These are phyloP conservation scores for Scedosporium boydii DNA, from an alignment of 2,329 filamentous ascomycete genomes.

Conservation along the genomic window DNA sequence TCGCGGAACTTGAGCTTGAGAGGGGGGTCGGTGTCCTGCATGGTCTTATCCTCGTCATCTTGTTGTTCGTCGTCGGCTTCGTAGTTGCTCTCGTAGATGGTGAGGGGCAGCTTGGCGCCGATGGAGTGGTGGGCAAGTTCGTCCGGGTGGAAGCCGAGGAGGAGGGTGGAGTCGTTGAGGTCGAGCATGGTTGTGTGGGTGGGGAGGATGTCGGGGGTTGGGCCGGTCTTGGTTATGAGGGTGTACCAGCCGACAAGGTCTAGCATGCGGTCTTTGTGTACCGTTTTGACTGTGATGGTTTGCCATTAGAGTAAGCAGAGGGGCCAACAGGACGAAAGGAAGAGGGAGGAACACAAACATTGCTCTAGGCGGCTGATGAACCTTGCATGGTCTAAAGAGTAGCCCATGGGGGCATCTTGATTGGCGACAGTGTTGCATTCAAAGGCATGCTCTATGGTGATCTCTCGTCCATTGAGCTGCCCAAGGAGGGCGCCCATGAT, in stretches of 20 bases:
- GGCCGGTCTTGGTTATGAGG: conserved; percentile 62
- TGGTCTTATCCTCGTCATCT: conserved; percentile 49
- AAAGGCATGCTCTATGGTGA: conserved; percentile 89
- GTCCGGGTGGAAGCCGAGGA: conserved; percentile 75
- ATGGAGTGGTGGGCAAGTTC: conserved; percentile 43
- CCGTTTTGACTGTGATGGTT: conserved; percentile 60
- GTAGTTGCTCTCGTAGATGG: conserved; percentile 78
- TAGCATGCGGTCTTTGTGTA: conserved; percentile 75
- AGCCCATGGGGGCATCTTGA: conserved; percentile 40
- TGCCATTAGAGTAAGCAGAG: conserved; percentile 1
- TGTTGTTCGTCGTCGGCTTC: conserved; percentile 53
- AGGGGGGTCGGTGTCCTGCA: conserved; percentile 53
- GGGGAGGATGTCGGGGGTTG: conserved; percentile 56
- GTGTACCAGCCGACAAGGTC: conserved; percentile 93
- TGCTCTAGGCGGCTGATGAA: conserved; percentile 74
- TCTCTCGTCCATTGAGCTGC: conserved; percentile 80
- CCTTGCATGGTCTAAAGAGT: conserved; percentile 58
- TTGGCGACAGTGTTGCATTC: conserved; percentile 55
- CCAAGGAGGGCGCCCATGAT: conserved; percentile 83
- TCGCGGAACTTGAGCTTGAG: conserved; percentile 69
- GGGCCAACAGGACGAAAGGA: background rate
- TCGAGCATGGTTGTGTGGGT: conserved; percentile 70
- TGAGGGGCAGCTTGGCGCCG: conserved; percentile 77
- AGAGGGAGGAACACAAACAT: conserved; percentile 47
- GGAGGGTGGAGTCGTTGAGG: conserved; percentile 78